Evolutionary conservation across 2,329 filamentous ascomycete genomes (phyloP), one percentile per base, ranked within the genome.

Genomic region (Pseudopithomyces maydicus): DNA sequence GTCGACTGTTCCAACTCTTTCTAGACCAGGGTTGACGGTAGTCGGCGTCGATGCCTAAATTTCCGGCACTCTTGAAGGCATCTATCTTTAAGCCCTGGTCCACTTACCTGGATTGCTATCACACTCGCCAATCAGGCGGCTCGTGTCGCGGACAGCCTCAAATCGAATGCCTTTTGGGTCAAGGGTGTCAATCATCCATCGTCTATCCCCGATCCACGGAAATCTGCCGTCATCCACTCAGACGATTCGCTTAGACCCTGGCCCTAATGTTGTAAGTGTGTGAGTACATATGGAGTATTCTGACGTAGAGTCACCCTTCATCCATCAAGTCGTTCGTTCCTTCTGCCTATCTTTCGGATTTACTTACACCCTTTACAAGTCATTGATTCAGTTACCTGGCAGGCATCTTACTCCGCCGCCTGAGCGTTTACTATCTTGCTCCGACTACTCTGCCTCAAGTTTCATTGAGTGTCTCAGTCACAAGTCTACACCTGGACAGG

Each of bases 21-120:
- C 51, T 60, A 46, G 53, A 54, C 53, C 51, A 51, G 38, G 52
- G 54, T 32, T 54, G 43, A 36, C 53, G 43, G 50, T 38, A 56
- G 51, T 55, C 55, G 57, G 52, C 48, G 38, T 61, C 50, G 67
- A 65, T 70, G 64, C 67, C 65, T 69, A 64, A 63, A 49, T 35
- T 22, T 46, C 47, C 49, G 54, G 52, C 64, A 57, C 57, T 60
- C 56, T 53, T 43, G 50, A 50, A 52, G 52, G 57, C 65, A 55
- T 65, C 64, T 48, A 64, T 59, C 63, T 41, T 60, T 64, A 57
- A 51, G 61, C 56, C 56, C 47, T 67, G 67, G 64, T 63, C 46
- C 32, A 52, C 57, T 54, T 49, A 43, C 53, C 48, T 51, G 51
- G 54, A 46, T 57, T 49, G 42, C 52, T 23, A 14, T 20, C 35